phyloP scores from a whole-genome alignment of 2,329 filamentous ascomycete species.

The Neofusicoccum sp. region DNA sequence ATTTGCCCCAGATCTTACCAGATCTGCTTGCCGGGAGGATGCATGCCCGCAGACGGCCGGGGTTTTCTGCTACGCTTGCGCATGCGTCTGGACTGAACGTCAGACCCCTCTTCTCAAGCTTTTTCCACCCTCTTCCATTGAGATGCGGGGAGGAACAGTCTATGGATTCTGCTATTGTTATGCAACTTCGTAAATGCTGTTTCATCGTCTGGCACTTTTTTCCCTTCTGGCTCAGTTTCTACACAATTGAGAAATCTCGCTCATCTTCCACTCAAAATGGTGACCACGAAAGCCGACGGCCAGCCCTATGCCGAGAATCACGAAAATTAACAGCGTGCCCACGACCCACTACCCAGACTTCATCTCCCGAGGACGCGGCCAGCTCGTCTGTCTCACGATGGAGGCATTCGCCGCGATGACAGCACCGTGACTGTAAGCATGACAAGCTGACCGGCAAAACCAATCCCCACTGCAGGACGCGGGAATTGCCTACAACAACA shows the following conservation, averaged over 20 bases:
- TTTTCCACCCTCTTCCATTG: too few relatives aligned
- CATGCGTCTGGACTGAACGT: too few relatives aligned
- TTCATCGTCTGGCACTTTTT: too few relatives aligned
- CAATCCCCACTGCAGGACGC: conserved; percentile 27
- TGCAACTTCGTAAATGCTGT: too few relatives aligned
- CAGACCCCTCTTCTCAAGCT: too few relatives aligned
- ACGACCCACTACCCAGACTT: conserved; percentile 38
- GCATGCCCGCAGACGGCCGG: not conserved
- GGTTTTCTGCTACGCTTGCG: not conserved
- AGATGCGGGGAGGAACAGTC: too few relatives aligned
- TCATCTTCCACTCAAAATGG: not conserved
- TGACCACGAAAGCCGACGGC: not conserved
- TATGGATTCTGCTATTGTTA: too few relatives aligned
- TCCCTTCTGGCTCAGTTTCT: too few relatives aligned
- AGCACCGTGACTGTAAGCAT: too few relatives aligned
- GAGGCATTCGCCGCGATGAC: too few relatives aligned
- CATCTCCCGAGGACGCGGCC: conserved; percentile 33
- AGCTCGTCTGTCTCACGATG: conserved; percentile 33
- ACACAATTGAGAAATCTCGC: too few relatives aligned
- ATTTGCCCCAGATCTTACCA: not conserved
- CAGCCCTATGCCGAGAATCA: conserved; percentile 29
- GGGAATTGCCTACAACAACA: conserved; percentile 34
- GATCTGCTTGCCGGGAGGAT: not conserved
- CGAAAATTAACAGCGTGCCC: conserved; percentile 37
- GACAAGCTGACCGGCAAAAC: not conserved